Conservation (phyloP, 331 rosid species). For the Prunus yedoensis region DNA sequence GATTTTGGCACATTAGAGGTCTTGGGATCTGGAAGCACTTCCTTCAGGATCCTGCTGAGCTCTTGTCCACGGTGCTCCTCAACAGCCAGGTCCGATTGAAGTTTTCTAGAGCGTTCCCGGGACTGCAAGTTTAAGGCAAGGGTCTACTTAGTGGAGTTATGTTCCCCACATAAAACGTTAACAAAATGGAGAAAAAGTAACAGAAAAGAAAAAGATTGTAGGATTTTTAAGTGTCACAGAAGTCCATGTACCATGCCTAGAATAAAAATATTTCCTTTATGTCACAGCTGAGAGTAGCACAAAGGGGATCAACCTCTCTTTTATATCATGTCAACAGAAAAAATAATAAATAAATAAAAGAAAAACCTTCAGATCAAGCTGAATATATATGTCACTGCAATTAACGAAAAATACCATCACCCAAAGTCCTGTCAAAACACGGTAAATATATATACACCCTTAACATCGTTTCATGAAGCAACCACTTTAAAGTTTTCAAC, state of each 20-base stretch:
- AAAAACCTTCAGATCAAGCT: background rate
- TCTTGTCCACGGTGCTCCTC: conserved; percentile 85
- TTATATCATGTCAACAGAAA: background rate
- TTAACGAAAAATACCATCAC: background rate
- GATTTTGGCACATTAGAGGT: conserved; percentile 59
- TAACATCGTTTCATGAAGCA: conserved; percentile 1
- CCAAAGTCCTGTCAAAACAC: background rate
- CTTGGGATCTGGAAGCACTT: conserved; percentile 82
- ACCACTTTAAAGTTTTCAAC: background rate
- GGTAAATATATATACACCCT: background rate
- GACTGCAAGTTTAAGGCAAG: conserved; percentile 57
- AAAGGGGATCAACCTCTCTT: background rate
- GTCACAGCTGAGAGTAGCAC: conserved; percentile 3
- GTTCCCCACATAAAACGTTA: background rate
- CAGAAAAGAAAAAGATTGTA: background rate
- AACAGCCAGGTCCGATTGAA: conserved; percentile 77
- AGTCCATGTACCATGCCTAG: background rate
- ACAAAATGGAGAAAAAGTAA: background rate
- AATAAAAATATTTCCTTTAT: background rate
- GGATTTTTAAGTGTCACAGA: background rate
- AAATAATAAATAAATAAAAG: background rate
- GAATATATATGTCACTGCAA: background rate
- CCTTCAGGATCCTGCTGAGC: conserved; percentile 83
- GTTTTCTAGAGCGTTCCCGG: conserved; percentile 74
- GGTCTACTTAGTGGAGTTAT: conserved; percentile 16